Base-by-base conservation (phyloP, 2,329 filamentous ascomycete species). In the Cercospora citrullina region DNA sequence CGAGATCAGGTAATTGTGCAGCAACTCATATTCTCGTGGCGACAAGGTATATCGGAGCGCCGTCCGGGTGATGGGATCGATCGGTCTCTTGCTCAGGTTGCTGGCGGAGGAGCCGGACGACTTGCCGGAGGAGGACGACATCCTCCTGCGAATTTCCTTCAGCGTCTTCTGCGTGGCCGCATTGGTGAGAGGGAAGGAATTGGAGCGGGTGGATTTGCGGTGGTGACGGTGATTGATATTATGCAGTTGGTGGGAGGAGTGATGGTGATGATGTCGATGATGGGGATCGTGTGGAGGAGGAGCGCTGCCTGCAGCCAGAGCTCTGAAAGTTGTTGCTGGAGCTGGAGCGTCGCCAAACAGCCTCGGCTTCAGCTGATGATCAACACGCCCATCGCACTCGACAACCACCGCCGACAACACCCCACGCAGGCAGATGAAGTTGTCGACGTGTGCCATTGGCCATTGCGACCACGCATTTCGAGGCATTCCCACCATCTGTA, bases 1-100 rank as follows among this genome's bases (percentile, higher is more conserved):
- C 69, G 91, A 93, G 61, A 95, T 85, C 63, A 96, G 86, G 77
- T 94, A 93, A 76, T 90, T 90, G 79, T 97, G 93, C 18, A 97
- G 86, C 1, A 90, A 83, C 72, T 92, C 90, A 80, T 97, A 97
- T 79, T 97, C 94, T 79, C 90, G 89, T 51, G 92, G 89, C 77
- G 94, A 93, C 63, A 89, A 80, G 67, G 91, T 95, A 80, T 97
- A 94, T 72, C 93, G 90, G 68, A 97, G 85, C 53, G 92, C 90
- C 79, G 95, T 96, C 79, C 92, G 91, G 66, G 96, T 85, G 70
- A 96, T 85, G 5, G 91, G 90, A 72, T 94, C 91, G 68, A 85
- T 60, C 9, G 73, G 74, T 45, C 72, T 65, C 63, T 63, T 70
- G 69, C 69, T 72, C n/a, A 66, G 60, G 28, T 28, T 53, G 48